A percentile compares a stretch with the other conserved stretches of the same genome.
phyloP scores from a whole-genome alignment of 352 stramenopile species.

The Ochromonadaceae sp. region DNA sequence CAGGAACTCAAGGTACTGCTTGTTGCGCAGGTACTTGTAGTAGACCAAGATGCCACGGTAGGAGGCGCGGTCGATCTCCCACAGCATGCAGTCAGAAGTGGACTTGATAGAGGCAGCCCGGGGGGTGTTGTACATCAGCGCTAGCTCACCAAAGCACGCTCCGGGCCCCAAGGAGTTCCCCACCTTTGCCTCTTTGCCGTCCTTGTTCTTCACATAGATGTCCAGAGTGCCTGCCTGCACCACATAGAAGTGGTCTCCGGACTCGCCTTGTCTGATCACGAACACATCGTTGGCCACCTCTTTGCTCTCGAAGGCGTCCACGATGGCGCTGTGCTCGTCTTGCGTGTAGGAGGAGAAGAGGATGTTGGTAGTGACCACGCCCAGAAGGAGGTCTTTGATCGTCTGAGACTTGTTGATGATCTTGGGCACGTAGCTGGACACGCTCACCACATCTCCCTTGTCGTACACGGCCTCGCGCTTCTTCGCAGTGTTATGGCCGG shows the following conservation, averaged over 20 bases:
- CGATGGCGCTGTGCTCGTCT: conserved; percentile 10
- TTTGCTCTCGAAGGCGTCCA: conserved; percentile 10
- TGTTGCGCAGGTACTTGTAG: conserved; percentile 18
- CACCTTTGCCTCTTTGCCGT: conserved; percentile 31
- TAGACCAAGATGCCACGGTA: conserved; percentile 41
- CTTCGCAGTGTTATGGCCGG: not conserved
- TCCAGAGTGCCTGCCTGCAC: conserved; percentile 57
- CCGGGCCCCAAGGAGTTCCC: conserved; percentile 47
- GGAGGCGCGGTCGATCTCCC: conserved; percentile 60
- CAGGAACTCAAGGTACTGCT: conserved; percentile 20
- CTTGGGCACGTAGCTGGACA: not conserved
- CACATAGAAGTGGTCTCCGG: conserved; percentile 69
- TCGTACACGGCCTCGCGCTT: conserved; percentile 15
- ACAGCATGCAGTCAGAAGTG: conserved; percentile 61
- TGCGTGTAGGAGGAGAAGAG: conserved; percentile 12
- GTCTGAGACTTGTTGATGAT: not conserved
- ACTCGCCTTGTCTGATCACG: conserved; percentile 54
- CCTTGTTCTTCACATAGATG: conserved; percentile 52
- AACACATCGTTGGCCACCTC: not conserved
- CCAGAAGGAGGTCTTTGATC: not conserved
- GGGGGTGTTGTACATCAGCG: conserved; percentile 87
- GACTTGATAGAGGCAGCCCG: conserved; percentile 74
- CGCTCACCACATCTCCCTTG: conserved; percentile 1
- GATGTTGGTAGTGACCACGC: conserved; percentile 13
- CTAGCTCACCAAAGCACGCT: conserved; percentile 85